Conservation (phyloP, 805 yeast genomes). For the Candida silvicultrix region DNA sequence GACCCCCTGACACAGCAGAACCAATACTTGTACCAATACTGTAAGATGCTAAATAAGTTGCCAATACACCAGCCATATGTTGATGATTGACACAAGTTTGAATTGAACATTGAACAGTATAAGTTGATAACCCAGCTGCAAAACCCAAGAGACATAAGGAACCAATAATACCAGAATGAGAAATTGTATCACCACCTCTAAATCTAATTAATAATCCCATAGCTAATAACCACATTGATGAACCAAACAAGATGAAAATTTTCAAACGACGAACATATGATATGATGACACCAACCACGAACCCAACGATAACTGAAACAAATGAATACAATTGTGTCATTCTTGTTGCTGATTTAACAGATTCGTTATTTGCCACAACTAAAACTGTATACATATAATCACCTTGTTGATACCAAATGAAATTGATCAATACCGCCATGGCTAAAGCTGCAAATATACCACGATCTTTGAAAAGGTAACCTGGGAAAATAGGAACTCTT, state of each 20-base stretch:
- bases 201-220: constrained; percentile 53
- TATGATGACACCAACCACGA: constrained; percentile 50
- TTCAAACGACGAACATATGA: constrained; percentile 46
- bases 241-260: constrained; percentile 54
- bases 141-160: constrained; percentile 59
- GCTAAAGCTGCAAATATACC: constrained; percentile 60
- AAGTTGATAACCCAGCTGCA: constrained; percentile 70
- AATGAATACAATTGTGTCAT: constrained; percentile 58
- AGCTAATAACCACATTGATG: constrained; percentile 49
- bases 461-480: constrained; percentile 47
- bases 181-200: constrained; percentile 43
- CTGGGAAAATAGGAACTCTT: constrained; percentile 50
- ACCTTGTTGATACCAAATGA: constrained; percentile 61
- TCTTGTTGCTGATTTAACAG: constrained; percentile 58
- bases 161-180: constrained; percentile 56
- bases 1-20: constrained; percentile 57
- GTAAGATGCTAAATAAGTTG: constrained; percentile 51
- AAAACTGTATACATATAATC: constrained; percentile 59
- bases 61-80: constrained; percentile 55
- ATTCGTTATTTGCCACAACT: constrained; percentile 49
- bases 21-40: constrained; percentile 64
- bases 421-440: constrained; percentile 49
- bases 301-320: constrained; percentile 56
- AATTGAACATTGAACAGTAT: constrained; percentile 54
- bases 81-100: constrained; percentile 56